phyloP scores from a whole-genome alignment of 2,329 filamentous ascomycete genomes.

The Fusarium torulosum region DNA sequence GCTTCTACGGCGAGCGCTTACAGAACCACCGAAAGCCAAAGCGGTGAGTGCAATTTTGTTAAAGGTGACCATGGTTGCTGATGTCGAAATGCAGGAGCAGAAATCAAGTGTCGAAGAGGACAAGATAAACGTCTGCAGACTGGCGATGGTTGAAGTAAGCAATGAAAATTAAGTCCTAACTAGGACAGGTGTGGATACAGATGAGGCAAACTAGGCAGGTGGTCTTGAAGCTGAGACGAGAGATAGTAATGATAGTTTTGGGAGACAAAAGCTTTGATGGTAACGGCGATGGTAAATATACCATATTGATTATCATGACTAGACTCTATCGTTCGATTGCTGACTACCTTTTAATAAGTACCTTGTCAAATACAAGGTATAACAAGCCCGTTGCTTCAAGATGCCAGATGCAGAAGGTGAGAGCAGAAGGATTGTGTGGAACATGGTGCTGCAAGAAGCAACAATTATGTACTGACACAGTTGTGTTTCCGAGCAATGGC shows the following conservation, averaged over 20 bases:
- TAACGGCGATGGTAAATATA: not conserved
- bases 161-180: conserved; percentile 1
- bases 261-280: not conserved
- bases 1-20: conserved; percentile 28
- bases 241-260: not conserved
- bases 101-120: not conserved
- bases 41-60: conserved; percentile 27
- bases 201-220: not conserved
- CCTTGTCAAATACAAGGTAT: conserved; percentile 2
- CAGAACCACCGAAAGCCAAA: conserved; percentile 29
- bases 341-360: not conserved
- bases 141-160: not conserved
- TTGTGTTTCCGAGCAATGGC: not conserved
- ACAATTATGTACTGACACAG: conserved; percentile 6
- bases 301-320: not conserved
- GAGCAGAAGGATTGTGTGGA: conserved; percentile 10
- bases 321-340: not conserved
- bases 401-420: conserved; percentile 7
- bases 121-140: not conserved
- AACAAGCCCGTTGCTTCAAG: not conserved
- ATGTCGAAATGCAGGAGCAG: not conserved
- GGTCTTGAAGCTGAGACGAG: not conserved
- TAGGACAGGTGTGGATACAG: not conserved
- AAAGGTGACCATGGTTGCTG: conserved; percentile 36
- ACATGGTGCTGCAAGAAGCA: conserved; percentile 4